Percentiles rank a stretch among this genome's conserved stretches.
Conservation (phyloP, 768 basidiomycete species). For the Leccinum variicolor region DNA sequence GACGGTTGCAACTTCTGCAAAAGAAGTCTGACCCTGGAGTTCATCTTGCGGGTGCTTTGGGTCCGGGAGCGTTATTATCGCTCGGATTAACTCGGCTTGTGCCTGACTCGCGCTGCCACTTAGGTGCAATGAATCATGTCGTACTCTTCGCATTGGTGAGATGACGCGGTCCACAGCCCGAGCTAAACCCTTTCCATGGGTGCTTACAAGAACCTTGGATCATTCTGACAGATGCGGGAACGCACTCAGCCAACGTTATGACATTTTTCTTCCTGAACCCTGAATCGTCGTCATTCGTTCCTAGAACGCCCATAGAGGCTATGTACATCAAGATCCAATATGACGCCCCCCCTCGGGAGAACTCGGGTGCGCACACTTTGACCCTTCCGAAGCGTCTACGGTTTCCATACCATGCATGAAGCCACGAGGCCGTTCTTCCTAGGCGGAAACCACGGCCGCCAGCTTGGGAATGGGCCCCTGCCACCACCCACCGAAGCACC, state of each 20-base stretch:
- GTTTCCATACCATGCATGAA: neutral
- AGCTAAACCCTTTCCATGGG: neutral
- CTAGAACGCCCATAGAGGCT: neutral
- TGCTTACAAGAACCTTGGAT: neutral
- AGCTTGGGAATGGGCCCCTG: conserved; percentile 10
- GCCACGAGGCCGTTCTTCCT: conserved; percentile 20
- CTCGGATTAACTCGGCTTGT: conserved; percentile 10
- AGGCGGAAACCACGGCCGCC: conserved; percentile 9
- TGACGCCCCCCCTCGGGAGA: conserved; percentile 7
- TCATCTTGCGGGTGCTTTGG: conserved; percentile 11
- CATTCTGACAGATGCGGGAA: neutral
- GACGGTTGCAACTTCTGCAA: neutral
- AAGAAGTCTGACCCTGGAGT: conserved; percentile 3
- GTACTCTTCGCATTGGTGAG: neutral
- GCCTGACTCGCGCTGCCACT: neutral
- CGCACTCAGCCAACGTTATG: neutral
- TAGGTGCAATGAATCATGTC: neutral
- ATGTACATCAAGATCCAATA: neutral
- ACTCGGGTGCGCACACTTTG: conserved; percentile 6
- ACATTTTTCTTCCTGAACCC: neutral
- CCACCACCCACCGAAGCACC: conserved; percentile 14
- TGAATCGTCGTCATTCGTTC: neutral
- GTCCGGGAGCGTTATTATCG: conserved; percentile 12
- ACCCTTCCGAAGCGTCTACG: conserved; percentile 11
- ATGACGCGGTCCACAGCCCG: neutral